Evolutionary conservation across 2,329 filamentous ascomycete genomes (phyloP), one percentile per base, ranked within the genome.

Genomic region (Phoma herbarum): DNA sequence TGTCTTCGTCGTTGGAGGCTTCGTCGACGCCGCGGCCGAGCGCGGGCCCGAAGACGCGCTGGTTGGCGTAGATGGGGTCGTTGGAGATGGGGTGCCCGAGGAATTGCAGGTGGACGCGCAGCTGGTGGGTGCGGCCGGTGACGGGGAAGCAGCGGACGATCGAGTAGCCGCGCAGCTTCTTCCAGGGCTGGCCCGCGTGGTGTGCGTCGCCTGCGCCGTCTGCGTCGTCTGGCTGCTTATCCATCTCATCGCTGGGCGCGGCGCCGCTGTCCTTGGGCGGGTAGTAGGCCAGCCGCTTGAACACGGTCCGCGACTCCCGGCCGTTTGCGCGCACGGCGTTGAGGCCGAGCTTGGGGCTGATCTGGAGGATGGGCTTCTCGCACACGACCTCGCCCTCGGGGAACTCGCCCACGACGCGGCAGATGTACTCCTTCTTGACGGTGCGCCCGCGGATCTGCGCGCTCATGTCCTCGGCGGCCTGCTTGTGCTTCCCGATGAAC

Each of bases 51-150:
- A 96, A 99, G 11, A 99, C 95, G 57, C 88, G 88, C 73, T 92
- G 88, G 74, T 99, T 99, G 69, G 92, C 93, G 77, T 99, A 99
- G 68, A 99, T 98, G 8, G 95, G 95, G 73, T 99, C 95, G 76
- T 99, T 99, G 64, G 92, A 89, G 67, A 99, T 98, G 1, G 95
- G 95, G 73, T 98, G 91, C 1, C 95, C 95, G 3, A 99, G 82
- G 76, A 92, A 96, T 74, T 99, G 95, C 16, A 99, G 84, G 72
- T 99, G 95, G 18, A 99, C 95, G 31, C 95, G 88, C 47, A 99
- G 85, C 76, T 99, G 95, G 73, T 99, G 95, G 12, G 95, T 99
- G 49, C 95, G 87, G 0, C 95, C 95, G 0, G 95, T 99, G 26
- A 98, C 86, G 0, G 95, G 95, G 57, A 96, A 85, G 75, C 95